Percentiles rank a stretch among this genome's conserved stretches.
phyloP scores from a whole-genome alignment of 805 yeast genomes.

The Wickerhamomyces chambardii region DNA sequence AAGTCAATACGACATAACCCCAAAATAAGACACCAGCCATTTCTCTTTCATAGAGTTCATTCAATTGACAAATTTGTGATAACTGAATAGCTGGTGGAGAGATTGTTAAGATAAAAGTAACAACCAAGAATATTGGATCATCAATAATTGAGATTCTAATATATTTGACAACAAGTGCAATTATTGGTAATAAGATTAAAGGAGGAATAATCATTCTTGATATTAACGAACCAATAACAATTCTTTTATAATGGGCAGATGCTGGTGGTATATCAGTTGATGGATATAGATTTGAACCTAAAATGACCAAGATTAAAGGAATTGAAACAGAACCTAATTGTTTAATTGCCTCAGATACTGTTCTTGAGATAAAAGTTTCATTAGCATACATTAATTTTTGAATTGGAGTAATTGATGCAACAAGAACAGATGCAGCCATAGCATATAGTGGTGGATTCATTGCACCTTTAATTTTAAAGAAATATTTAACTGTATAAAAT shows the following conservation, averaged over 20 bases:
- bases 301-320: constrained; percentile 65
- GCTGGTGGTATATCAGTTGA: constrained; percentile 59
- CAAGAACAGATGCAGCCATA: constrained; percentile 58
- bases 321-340: constrained; percentile 71
- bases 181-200: constrained; percentile 53
- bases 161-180: constrained; percentile 54
- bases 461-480: constrained; percentile 24
- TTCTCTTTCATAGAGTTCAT: constrained; percentile 67
- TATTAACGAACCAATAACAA: constrained; percentile 59
- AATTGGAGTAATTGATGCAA: constrained; percentile 56
- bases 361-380: constrained; percentile 55
- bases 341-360: constrained; percentile 51
- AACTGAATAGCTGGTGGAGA: constrained; percentile 83
- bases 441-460: constrained; percentile 86
- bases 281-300: constrained; percentile 75
- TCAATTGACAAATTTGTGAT: constrained; percentile 73
- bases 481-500: not conserved
- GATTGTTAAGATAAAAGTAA: constrained; percentile 64
- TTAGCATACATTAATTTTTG: constrained; percentile 49
- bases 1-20: constrained; percentile 70
- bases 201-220: constrained; percentile 79
- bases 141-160: constrained; percentile 60
- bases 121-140: constrained; percentile 75
- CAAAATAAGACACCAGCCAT: constrained; percentile 79
- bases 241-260: constrained; percentile 49